phyloP scores from a whole-genome alignment of 2,329 filamentous ascomycete genomes.

The Clonostachys rosea region DNA sequence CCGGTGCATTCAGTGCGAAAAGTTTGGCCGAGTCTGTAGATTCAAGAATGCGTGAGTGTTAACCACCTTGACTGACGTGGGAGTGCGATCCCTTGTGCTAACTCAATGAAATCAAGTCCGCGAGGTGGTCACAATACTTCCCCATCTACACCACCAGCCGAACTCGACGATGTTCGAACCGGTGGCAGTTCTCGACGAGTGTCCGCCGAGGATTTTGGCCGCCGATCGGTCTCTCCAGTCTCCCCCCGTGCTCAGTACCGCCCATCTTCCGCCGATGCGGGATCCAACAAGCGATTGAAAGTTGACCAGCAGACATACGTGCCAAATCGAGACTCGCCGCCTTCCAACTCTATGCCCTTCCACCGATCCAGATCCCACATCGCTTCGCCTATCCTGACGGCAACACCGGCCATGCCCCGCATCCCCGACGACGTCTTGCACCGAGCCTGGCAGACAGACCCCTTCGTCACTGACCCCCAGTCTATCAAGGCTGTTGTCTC shows the following conservation, averaged over 20 bases:
- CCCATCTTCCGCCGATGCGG: constrained; percentile 22
- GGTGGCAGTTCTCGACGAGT: constrained; percentile 18
- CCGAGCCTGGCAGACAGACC: constrained; percentile 44
- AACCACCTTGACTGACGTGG: too few relatives aligned
- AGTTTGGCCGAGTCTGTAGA: constrained; percentile 80
- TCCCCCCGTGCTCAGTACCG: constrained; percentile 36
- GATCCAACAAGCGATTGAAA: constrained; percentile 43
- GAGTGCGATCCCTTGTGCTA: too few relatives aligned
- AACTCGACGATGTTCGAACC: constrained; percentile 39
- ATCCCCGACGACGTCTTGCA: constrained; percentile 43
- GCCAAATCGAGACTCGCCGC: constrained; percentile 22
- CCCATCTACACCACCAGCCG: constrained; percentile 45
- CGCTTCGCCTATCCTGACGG: constrained; percentile 28
- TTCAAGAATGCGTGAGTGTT: constrained; percentile 77
- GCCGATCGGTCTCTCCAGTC: constrained; percentile 32
- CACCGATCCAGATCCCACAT: constrained; percentile 18
- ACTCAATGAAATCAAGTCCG: constrained; percentile 29
- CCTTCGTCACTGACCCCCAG: constrained; percentile 37
- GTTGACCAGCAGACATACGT: constrained; percentile 41
- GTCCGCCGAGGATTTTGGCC: constrained; percentile 29
- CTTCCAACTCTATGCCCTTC: constrained; percentile 15
- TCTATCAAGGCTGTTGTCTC: constrained; percentile 30
- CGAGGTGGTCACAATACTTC: constrained; percentile 54
- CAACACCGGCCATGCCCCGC: constrained; percentile 29
- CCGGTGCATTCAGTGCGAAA: constrained; percentile 87